Conservation (phyloP, 2,329 filamentous ascomycete genomes). For the Epichloe brachyelytri region DNA sequence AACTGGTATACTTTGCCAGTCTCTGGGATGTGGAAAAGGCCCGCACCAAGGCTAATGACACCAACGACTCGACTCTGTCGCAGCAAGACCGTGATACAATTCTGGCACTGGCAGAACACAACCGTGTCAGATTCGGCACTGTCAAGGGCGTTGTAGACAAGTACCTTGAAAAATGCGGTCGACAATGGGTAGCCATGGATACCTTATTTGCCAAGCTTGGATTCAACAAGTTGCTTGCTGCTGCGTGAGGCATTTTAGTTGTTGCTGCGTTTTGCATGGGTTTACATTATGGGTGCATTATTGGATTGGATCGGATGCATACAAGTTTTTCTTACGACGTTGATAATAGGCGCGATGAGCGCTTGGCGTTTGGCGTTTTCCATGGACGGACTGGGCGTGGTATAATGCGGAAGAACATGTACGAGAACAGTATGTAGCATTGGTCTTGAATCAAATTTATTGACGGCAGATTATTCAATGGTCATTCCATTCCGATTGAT, state of each 20-base stretch:
- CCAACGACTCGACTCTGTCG: slow-evolving; percentile 32
- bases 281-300: neutral
- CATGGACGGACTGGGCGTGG: neutral
- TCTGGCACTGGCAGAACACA: slow-evolving; percentile 63
- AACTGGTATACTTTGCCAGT: slow-evolving; percentile 73
- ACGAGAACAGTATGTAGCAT: neutral
- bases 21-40: slow-evolving; percentile 87
- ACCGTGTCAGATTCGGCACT: slow-evolving; percentile 64
- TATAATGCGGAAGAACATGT: neutral
- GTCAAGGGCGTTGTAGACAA: slow-evolving; percentile 65
- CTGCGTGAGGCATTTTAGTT: slow-evolving; percentile 1
- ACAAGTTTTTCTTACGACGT: neutral
- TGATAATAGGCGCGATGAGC: neutral
- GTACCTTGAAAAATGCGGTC: slow-evolving; percentile 79
- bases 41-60: slow-evolving; percentile 35
- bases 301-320: neutral
- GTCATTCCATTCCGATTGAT: neutral
- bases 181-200: slow-evolving; percentile 92
- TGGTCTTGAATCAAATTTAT: neutral
- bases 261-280: neutral
- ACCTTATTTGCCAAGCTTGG: slow-evolving; percentile 62
- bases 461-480: no score
- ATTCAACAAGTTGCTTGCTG: slow-evolving; percentile 26
- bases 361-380: neutral
- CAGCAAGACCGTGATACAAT: slow-evolving; percentile 52